phyloP scores from a whole-genome alignment of 352 stramenopile species.

The Pythium periplocum region DNA sequence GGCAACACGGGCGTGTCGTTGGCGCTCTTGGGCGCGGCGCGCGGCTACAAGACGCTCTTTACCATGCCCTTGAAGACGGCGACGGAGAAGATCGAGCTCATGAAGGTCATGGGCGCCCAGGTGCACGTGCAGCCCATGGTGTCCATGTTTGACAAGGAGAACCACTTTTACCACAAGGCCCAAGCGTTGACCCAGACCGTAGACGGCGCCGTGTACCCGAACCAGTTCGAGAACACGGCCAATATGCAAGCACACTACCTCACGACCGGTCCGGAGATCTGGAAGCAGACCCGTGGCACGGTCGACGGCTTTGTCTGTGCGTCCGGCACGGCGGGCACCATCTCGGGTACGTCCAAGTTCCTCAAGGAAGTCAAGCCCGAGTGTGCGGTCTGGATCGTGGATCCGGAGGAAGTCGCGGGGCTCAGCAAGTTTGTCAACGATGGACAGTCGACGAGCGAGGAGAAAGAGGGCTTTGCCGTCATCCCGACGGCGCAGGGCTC shows the following conservation, averaged over 20 bases:
- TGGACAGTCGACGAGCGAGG: slow-evolving; percentile 37
- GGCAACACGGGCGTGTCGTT: slow-evolving; percentile 92
- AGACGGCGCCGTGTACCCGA: slow-evolving; percentile 39
- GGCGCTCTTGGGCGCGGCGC: slow-evolving; percentile 79
- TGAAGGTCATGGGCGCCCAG: slow-evolving; percentile 69
- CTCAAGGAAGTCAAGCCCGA: slow-evolving; percentile 83
- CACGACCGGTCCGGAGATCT: slow-evolving; percentile 87
- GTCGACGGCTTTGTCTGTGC: slow-evolving; percentile 92
- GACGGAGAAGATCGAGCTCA: slow-evolving; percentile 73
- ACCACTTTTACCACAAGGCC: slow-evolving; percentile 77
- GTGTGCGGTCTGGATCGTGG: slow-evolving; percentile 65
- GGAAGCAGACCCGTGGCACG: slow-evolving; percentile 77
- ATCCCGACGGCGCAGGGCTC: slow-evolving; percentile 69
- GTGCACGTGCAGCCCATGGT: slow-evolving; percentile 57
- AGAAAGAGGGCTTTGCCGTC: slow-evolving; percentile 89
- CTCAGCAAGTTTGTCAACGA: slow-evolving; percentile 85
- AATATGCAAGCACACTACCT: slow-evolving; percentile 72
- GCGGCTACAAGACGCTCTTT: slow-evolving; percentile 80
- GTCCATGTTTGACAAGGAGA: slow-evolving; percentile 57
- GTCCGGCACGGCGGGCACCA: slow-evolving; percentile 88
- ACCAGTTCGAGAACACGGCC: slow-evolving; percentile 78
- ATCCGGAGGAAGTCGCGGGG: slow-evolving; percentile 76
- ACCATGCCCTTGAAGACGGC: slow-evolving; percentile 71
- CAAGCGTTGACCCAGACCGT: slow-evolving; percentile 34
- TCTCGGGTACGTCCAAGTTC: slow-evolving; percentile 91